Evolutionary conservation across 352 stramenopile genomes (phyloP).

Genomic region (Phytophthora sp.): DNA sequence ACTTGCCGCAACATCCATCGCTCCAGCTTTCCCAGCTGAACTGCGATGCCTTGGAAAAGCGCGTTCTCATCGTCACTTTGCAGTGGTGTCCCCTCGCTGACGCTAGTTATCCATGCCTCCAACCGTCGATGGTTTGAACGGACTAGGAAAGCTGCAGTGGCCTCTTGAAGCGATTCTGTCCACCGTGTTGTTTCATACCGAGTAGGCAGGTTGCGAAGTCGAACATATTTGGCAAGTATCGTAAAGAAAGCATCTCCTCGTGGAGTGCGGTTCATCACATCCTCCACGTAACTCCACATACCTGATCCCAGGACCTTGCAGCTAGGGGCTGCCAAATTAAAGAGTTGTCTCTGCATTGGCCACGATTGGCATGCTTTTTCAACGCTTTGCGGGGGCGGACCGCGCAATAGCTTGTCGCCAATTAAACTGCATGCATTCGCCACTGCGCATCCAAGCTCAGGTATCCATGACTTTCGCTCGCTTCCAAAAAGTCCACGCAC

Average conservation of each 20-base stretch:
- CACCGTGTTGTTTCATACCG: conserved; percentile 21
- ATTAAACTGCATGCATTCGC: conserved; percentile 44
- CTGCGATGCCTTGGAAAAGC: conserved; percentile 39
- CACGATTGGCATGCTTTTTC: conserved; percentile 43
- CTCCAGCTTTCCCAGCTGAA: conserved; percentile 52
- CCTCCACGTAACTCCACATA: conserved; percentile 27
- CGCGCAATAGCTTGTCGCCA: conserved; percentile 47
- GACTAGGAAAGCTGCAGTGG: conserved; percentile 30
- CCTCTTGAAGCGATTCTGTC: conserved; percentile 27
- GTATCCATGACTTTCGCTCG: conserved; percentile 27
- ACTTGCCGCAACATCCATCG: conserved; percentile 71
- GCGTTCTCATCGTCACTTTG: conserved; percentile 1
- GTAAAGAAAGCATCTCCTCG: conserved; percentile 28
- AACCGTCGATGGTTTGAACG: conserved; percentile 19
- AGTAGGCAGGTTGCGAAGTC: conserved; percentile 24
- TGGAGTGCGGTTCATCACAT: conserved; percentile 23
- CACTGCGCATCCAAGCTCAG: conserved; percentile 35
- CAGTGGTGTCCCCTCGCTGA: not conserved
- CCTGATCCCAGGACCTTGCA: conserved; percentile 20
- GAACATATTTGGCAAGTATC: conserved; percentile 22
- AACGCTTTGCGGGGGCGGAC: conserved; percentile 28
- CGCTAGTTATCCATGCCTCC: conserved; percentile 10
- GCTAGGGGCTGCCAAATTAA: conserved; percentile 18
- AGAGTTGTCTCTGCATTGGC: conserved; percentile 28
- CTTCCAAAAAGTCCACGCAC: conserved; percentile 48